Evolutionary conservation across 805 yeast genomes (phyloP).

Genomic region (Blastobotrys peoriensis): DNA sequence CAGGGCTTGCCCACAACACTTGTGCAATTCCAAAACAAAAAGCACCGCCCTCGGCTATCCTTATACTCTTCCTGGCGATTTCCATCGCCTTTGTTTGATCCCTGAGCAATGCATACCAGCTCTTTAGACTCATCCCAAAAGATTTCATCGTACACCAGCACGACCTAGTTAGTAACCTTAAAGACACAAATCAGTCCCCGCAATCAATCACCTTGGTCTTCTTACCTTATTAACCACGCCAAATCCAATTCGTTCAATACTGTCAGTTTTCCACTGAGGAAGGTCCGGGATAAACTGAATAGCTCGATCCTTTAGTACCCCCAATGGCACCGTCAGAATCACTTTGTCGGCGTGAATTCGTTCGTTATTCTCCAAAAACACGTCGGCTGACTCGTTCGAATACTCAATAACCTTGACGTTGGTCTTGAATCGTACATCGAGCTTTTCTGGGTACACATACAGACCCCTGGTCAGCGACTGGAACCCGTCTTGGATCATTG

Average conservation of each 20-base stretch:
- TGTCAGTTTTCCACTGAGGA: slow-evolving; percentile 36
- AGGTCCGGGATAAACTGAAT: slow-evolving; percentile 37
- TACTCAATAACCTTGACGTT: slow-evolving; percentile 34
- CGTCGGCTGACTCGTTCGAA: slow-evolving; percentile 28
- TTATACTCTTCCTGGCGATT: slow-evolving; percentile 19
- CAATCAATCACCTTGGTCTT: not conserved
- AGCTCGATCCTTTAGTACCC: slow-evolving; percentile 34
- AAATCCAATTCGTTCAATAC: slow-evolving; percentile 35
- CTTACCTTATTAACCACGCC: slow-evolving; percentile 35
- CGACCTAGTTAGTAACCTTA: slow-evolving; percentile 16
- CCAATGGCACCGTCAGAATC: slow-evolving; percentile 36
- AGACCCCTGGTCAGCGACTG: slow-evolving; percentile 33
- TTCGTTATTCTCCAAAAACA: slow-evolving; percentile 35
- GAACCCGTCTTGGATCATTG: slow-evolving; percentile 34
- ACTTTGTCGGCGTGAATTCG: slow-evolving; percentile 36
- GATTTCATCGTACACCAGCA: slow-evolving; percentile 31
- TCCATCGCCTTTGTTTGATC: slow-evolving; percentile 16
- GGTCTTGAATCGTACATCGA: slow-evolving; percentile 36
- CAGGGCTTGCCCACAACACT: slow-evolving; percentile 33
- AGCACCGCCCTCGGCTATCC: slow-evolving; percentile 32
- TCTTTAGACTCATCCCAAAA: slow-evolving; percentile 36
- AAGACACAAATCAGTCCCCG: not conserved
- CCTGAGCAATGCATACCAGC: slow-evolving; percentile 28
- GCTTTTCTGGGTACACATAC: slow-evolving; percentile 32
- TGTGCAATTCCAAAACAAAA: slow-evolving; percentile 34